These are phyloP conservation scores for Ustilago cynodontis DNA, from an alignment of 1,284 basidiomycete species.

Conservation along the genomic window DNA sequence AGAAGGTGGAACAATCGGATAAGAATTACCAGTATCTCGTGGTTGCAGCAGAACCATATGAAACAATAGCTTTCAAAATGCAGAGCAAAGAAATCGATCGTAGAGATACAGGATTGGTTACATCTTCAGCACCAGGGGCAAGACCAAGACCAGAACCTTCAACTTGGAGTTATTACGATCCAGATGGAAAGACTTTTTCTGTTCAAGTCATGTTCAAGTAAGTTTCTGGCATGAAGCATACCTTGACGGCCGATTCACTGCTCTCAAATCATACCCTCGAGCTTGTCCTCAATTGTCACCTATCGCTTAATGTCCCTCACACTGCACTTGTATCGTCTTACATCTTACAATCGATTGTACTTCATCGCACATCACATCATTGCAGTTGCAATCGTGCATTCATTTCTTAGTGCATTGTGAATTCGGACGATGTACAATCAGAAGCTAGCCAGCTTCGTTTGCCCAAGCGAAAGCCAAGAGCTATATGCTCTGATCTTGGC, in stretches of 20 bases:
- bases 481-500: constrained; percentile 51
- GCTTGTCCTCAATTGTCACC: not conserved
- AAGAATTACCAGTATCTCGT: constrained; percentile 97
- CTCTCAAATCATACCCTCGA: constrained; percentile 13
- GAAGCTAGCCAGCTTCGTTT: constrained; percentile 46
- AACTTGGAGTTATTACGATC: constrained; percentile 66
- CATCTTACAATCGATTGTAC: not conserved
- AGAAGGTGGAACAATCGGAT: constrained; percentile 93
- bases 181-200: constrained; percentile 62
- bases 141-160: constrained; percentile 56
- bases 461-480: constrained; percentile 51
- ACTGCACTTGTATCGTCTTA: constrained; percentile 30
- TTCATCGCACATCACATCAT: not conserved
- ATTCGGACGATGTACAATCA: constrained; percentile 1
- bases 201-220: constrained; percentile 64
- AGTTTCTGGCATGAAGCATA: not conserved
- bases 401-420: too few species aligned
- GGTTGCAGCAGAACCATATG: constrained; percentile 97
- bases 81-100: constrained; percentile 95
- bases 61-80: constrained; percentile 97
- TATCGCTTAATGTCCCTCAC: not conserved
- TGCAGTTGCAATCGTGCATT: not conserved
- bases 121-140: constrained; percentile 34
- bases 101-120: constrained; percentile 49
- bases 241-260: not conserved